phyloP scores from a whole-genome alignment of 805 yeast genomes.

The Candida suzukii region DNA sequence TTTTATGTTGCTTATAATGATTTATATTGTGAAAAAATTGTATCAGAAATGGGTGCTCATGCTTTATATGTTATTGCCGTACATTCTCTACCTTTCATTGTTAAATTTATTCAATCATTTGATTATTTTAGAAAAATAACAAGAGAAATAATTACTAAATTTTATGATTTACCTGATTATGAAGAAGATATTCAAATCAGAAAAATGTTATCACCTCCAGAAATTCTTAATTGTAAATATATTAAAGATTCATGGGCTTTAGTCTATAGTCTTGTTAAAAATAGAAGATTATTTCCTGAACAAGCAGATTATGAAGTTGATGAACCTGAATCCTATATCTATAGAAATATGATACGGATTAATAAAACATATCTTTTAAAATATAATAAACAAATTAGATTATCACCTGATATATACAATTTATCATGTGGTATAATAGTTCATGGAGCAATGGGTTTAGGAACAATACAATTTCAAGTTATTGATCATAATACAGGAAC shows the following conservation, averaged over 20 bases:
- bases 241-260: slow-evolving; percentile 51
- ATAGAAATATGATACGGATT: slow-evolving; percentile 38
- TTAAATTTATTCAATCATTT: slow-evolving; percentile 24
- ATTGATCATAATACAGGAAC: slow-evolving; percentile 23
- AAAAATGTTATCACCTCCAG: slow-evolving; percentile 9
- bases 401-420: slow-evolving; percentile 44
- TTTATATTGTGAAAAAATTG: slow-evolving; percentile 31
- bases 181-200: slow-evolving; percentile 11
- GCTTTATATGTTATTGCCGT: slow-evolving; percentile 15
- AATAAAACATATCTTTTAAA: slow-evolving; percentile 43
- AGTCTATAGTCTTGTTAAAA: slow-evolving; percentile 41
- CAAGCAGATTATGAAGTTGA: slow-evolving; percentile 31
- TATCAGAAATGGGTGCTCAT: slow-evolving; percentile 21
- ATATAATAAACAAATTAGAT: slow-evolving; percentile 35
- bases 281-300: slow-evolving; percentile 47
- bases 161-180: slow-evolving; percentile 14
- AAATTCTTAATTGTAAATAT: slow-evolving; percentile 22
- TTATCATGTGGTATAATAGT: slow-evolving; percentile 44
- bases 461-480: slow-evolving; percentile 50
- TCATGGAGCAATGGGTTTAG: slow-evolving; percentile 49
- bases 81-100: slow-evolving; percentile 17
- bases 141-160: slow-evolving; percentile 18
- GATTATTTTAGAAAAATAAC: slow-evolving; percentile 26
- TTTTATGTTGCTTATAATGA: slow-evolving; percentile 47
- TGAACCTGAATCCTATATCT: slow-evolving; percentile 38